Base-by-base conservation (phyloP, 2,329 filamentous ascomycete species). In the Apiospora saccharicola region DNA sequence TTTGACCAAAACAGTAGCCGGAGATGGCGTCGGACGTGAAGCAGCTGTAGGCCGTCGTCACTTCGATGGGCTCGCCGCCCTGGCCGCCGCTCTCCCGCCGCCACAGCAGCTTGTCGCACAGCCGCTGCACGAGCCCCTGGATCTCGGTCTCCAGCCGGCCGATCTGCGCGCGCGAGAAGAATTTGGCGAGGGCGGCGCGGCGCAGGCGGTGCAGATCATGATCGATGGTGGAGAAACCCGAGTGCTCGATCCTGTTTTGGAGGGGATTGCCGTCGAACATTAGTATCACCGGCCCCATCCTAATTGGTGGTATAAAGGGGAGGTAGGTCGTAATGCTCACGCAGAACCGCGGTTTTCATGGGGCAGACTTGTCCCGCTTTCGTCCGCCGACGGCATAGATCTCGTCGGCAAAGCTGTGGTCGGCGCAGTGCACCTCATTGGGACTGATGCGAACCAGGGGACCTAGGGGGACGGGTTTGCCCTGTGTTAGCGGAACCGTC, bases 381-480 rank as follows among this genome's bases (percentile, higher is more conserved):
- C 77, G 75, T 16, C 74, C 72, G 1, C 74, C 75, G 0, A 76
- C 77, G 16, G 81, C 76, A 69, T 83, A 84, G 37, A 84, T 81
- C 67, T 83, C 82, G n/a, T 84, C 82, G 24, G 77, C 74, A 67
- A 84, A 84, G 71, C 75, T 71, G 0, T 78, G 77, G 68, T 83
- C 81, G 12, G 75, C 77, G 75, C 82, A 83, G 72, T 84, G 83
- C 2, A 83, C 78, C 71, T 84, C 82, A n/a, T 82, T 73, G 0
- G 83, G 82, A 57, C 77, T 84, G 53, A 84, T 84, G 8, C 83
- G 77, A 8, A 84, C 79, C 44, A 84, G 80, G 2, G 82, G 82
- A 0, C 81, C 80, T 81, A 2, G 19, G 37, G 7, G n/a, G n/a
- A n/a, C n/a, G n/a, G n/a, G n/a, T n/a, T n/a, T n/a, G n/a, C n/a